Evolutionary conservation across 140 eudicot genomes (phyloP).

Genomic region (Oenanthe javanica): DNA sequence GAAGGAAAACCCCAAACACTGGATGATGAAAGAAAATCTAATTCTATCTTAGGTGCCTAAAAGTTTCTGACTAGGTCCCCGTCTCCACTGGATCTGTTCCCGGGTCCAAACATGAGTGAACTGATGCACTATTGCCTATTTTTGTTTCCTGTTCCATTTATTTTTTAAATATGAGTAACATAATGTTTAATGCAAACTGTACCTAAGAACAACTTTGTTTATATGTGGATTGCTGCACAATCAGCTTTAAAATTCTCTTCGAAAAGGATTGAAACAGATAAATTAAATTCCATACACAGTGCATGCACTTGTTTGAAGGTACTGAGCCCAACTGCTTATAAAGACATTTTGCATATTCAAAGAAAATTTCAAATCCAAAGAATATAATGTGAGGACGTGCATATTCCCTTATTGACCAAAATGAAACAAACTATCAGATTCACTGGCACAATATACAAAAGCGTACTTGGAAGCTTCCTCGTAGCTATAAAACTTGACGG

Average conservation of each 20-base stretch:
- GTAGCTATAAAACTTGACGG: slow-evolving; percentile 80
- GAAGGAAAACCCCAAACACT: not conserved
- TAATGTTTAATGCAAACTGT: not conserved
- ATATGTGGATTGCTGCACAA: not conserved
- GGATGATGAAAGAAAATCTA: not conserved
- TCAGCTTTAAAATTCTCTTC: not conserved
- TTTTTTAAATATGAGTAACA: not conserved
- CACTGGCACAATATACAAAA: not conserved
- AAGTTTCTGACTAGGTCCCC: not conserved
- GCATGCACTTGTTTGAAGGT: not conserved
- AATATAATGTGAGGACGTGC: not conserved
- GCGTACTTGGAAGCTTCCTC: slow-evolving; percentile 76
- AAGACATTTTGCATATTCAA: not conserved
- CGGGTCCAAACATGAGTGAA: not conserved
- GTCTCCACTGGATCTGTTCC: too few relatives aligned
- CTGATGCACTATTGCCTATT: not conserved
- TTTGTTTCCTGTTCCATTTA: not conserved
- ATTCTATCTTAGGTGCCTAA: not conserved
- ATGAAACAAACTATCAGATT: not conserved
- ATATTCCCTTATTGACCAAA: not conserved
- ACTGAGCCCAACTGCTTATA: not conserved
- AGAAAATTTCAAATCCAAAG: not conserved
- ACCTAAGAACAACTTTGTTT: not conserved
- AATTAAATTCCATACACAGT: not conserved
- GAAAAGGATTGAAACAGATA: not conserved